Evolutionary conservation across 1,139 yeast genomes (phyloP).

Genomic region (Yamadazyma pseudoaaseri): DNA sequence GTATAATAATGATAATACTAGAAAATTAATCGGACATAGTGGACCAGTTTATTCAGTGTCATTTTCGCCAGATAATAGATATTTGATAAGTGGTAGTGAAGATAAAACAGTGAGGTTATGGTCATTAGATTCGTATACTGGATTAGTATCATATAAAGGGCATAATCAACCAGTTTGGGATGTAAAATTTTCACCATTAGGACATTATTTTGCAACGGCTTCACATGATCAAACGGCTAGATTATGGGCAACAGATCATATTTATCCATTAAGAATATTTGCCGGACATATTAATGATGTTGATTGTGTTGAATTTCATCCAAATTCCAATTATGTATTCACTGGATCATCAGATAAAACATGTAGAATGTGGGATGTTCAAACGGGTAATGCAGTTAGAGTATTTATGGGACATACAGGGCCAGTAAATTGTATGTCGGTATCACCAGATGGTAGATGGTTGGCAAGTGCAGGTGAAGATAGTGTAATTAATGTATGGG

Average conservation of each 20-base stretch:
- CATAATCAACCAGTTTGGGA: constrained; percentile 99
- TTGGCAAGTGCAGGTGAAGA: constrained; percentile 96
- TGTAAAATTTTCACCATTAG: constrained; percentile 89
- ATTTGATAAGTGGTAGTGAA: constrained; percentile 79
- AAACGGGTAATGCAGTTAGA: constrained; percentile 84
- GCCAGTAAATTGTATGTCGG: constrained; percentile 80
- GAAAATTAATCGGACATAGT: constrained; percentile 85
- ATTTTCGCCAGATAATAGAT: constrained; percentile 87
- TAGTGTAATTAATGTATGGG: constrained; percentile 88
- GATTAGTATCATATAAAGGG: constrained; percentile 91
- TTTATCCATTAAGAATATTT: constrained; percentile 90
- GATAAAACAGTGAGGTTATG: constrained; percentile 91
- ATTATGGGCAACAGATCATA: constrained; percentile 97
- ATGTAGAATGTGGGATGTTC: constrained; percentile 97
- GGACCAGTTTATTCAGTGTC: constrained; percentile 92
- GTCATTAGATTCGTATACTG: constrained; percentile 89
- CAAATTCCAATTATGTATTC: constrained; percentile 89
- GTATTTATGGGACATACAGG: constrained; percentile 95
- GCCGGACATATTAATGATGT: constrained; percentile 98
- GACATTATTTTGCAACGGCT: constrained; percentile 96
- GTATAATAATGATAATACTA: constrained; percentile 44
- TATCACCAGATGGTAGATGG: constrained; percentile 97
- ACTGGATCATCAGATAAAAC: constrained; percentile 97
- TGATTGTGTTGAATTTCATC: constrained; percentile 93
- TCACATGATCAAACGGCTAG: constrained; percentile 98